Percentiles rank a stretch among this genome's conserved stretches.
phyloP scores from a whole-genome alignment of 78 protist species.

The Pelomyxa schiedti region DNA sequence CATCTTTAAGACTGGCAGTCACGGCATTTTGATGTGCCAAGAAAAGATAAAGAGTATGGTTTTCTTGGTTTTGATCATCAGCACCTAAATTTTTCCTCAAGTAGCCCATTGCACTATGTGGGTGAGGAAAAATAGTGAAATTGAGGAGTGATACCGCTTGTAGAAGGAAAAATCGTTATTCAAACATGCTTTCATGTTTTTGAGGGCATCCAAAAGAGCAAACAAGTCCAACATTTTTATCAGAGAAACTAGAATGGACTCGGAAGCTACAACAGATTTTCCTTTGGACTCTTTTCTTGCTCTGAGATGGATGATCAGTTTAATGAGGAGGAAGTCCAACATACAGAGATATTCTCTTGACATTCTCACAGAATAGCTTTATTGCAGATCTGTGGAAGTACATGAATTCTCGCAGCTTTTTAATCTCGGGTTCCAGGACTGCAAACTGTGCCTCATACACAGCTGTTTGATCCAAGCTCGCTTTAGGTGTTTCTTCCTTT shows the following conservation, averaged over 20 bases:
- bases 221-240: slow-evolving; percentile 44
- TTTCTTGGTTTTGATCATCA: slow-evolving; percentile 50
- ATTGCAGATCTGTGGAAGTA: slow-evolving; percentile 26
- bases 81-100: slow-evolving; percentile 32
- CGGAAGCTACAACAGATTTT: slow-evolving; percentile 24
- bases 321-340: neutral
- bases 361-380: slow-evolving; percentile 10
- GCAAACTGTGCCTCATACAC: slow-evolving; percentile 43
- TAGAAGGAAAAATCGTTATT: slow-evolving; percentile 74
- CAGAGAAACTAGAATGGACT: slow-evolving; percentile 17
- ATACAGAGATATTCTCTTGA: slow-evolving; percentile 24
- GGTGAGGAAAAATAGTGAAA: no score
- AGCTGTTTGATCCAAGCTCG: no score
- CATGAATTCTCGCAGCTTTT: slow-evolving; percentile 52
- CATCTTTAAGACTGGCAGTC: slow-evolving; percentile 24
- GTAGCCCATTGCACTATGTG: slow-evolving; percentile 29
- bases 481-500: no score
- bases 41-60: slow-evolving; percentile 59
- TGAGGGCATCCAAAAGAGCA: slow-evolving; percentile 58
- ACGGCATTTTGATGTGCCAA: slow-evolving; percentile 53
- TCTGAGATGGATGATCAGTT: neutral
- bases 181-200: slow-evolving; percentile 76
- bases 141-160: slow-evolving; percentile 69
- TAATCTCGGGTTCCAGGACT: slow-evolving; percentile 48
- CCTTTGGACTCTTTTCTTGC: slow-evolving; percentile 34